phyloP scores from a whole-genome alignment of 2,329 filamentous ascomycete genomes.

The Aspergillus sp. region DNA sequence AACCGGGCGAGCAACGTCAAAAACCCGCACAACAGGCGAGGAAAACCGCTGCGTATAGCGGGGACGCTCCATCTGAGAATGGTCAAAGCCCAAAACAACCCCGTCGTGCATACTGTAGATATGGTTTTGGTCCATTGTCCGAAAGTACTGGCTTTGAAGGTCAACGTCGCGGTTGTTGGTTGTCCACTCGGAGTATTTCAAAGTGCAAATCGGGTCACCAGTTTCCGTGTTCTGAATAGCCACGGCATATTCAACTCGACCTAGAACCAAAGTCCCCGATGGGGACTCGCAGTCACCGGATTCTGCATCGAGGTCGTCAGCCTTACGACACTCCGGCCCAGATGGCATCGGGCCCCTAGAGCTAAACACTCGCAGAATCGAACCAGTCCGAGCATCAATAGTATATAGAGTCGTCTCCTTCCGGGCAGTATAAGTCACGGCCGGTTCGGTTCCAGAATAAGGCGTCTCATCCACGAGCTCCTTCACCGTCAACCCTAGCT shows the following conservation, averaged over 20 bases:
- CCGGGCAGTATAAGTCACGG: constrained; percentile 84
- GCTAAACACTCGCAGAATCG: constrained; percentile 80
- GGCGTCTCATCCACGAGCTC: constrained; percentile 82
- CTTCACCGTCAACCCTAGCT: constrained; percentile 59
- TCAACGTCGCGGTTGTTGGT: constrained; percentile 90
- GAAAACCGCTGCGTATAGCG: constrained; percentile 69
- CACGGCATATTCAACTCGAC: constrained; percentile 86
- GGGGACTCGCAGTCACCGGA: constrained; percentile 72
- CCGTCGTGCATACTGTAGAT: constrained; percentile 86
- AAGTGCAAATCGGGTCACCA: constrained; percentile 76
- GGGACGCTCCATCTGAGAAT: constrained; percentile 55
- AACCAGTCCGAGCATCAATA: constrained; percentile 81
- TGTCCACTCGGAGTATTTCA: constrained; percentile 92
- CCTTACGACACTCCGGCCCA: constrained; percentile 71
- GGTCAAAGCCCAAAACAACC: constrained; percentile 76
- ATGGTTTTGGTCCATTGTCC: constrained; percentile 82
- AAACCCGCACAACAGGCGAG: constrained; percentile 81
- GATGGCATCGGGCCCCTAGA: constrained; percentile 69
- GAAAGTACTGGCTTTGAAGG: constrained; percentile 76
- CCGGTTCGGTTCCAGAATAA: constrained; percentile 70
- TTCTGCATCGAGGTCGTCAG: constrained; percentile 61
- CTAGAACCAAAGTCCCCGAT: constrained; percentile 76
- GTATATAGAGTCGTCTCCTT: constrained; percentile 90
- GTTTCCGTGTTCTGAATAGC: constrained; percentile 74
- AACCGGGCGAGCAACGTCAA: constrained; percentile 77